Percentiles rank a stretch among this genome's conserved stretches.
phyloP scores from a whole-genome alignment of 257 asterid species.

The Solanum etuberosum region DNA sequence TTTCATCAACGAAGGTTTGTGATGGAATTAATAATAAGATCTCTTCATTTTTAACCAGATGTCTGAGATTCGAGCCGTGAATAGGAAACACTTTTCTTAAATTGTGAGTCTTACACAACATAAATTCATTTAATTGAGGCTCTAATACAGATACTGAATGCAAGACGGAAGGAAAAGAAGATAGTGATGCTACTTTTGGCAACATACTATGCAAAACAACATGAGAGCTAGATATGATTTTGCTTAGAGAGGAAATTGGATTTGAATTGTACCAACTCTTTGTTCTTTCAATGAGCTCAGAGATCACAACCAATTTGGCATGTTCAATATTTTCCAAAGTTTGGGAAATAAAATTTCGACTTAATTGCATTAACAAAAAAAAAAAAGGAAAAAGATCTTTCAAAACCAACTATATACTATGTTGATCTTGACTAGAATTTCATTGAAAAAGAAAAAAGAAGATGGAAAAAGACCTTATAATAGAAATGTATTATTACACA shows the following conservation, averaged over 20 bases:
- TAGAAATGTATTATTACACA: neutral
- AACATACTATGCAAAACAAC: neutral
- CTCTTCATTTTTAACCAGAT: neutral
- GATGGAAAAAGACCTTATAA: neutral
- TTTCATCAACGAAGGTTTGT: rapidly evolving
- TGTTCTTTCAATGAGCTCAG: neutral
- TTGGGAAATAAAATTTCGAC: neutral
- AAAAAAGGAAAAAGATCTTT: neutral
- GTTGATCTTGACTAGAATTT: neutral
- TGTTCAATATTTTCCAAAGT: neutral
- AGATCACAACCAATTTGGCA: neutral
- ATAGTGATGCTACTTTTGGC: neutral
- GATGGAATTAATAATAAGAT: neutral
- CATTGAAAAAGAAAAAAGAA: neutral
- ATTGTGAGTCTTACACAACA: neutral
- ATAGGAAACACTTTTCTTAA: neutral
- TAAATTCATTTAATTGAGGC: neutral
- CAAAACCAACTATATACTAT: neutral
- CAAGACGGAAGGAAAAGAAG: neutral
- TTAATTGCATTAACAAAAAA: neutral
- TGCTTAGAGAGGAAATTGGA: neutral
- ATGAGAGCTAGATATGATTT: too few species aligned
- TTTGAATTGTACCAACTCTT: neutral
- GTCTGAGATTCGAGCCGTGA: neutral
- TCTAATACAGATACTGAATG: rapidly evolving